Base-by-base conservation (phyloP, 1,284 basidiomycete species). In the Trametes polyzona region DNA sequence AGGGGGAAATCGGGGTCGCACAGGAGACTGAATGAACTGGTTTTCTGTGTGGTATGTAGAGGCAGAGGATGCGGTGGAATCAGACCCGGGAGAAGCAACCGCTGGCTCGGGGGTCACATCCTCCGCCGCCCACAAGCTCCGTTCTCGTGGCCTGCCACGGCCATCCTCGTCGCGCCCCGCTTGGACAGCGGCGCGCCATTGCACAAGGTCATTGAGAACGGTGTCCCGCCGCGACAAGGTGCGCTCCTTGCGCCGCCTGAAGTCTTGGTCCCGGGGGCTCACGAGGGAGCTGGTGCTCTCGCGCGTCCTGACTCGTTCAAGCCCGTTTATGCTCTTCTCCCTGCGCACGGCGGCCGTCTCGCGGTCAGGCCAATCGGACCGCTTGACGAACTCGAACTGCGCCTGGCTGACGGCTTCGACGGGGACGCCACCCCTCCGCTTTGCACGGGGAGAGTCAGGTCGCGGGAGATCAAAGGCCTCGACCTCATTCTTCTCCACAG, bases 361-460 rank as follows among this genome's bases (percentile, higher is more conserved):
- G 39, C 87, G 83, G 69, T 89, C 88, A 2, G 87, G 87, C 89
- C 89, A 92, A 64, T 90, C 89, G 14, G 89, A 86, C 49, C 90
- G 83, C 66, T 90, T 90, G 46, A 92, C 87, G 66, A 92, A 91
- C 75, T 91, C 82, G 68, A 86, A 90, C 67, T 86, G 81, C 14
- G 87, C 80, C 61, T 87, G 80, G 48, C 83, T 81, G 50, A 87
- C 82, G 60, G 83, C 80, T 17, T 80, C 72, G 10, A 68, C 75
- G 17, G 80, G 74, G 4, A 82, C 75, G 21, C 77, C 76, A 21
- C 74, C 69, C 58, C 78, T 75, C 56, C 79, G 77, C 33, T 66
- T 69, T 26, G 71, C 66, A 23, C 65, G 49, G 21, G 68, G 69
- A 37, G 73, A 72, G n/a, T 64, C 62, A 17, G 67, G 67, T 27